phyloP scores from a whole-genome alignment of 805 yeast genomes.

The Isabelozyma pseudorhagii region DNA sequence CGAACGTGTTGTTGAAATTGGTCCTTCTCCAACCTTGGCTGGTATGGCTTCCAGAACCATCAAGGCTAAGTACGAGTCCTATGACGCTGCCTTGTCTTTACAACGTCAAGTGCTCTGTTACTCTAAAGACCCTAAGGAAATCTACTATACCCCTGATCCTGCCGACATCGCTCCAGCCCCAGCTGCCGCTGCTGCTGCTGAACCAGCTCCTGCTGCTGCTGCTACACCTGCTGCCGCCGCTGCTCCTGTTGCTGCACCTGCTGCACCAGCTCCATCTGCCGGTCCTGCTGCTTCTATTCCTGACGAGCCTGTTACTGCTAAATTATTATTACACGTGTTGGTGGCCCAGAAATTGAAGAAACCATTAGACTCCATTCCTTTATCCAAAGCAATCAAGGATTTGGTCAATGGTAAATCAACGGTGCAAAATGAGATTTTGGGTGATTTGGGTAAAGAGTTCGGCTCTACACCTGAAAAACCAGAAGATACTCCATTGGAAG shows the following conservation, averaged over 20 bases:
- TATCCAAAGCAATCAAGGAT: constrained; percentile 93
- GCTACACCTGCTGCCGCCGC: constrained; percentile 55
- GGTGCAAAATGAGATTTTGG: constrained; percentile 96
- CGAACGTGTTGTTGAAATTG: constrained; percentile 96
- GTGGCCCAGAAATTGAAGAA: constrained; percentile 97
- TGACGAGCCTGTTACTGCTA: constrained; percentile 87
- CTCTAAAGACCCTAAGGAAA: constrained; percentile 93
- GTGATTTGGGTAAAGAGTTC: constrained; percentile 98
- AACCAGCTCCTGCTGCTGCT: constrained; percentile 31
- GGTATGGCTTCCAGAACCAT: constrained; percentile 99
- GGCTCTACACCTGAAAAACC: constrained; percentile 99
- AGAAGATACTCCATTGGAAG: constrained; percentile 95
- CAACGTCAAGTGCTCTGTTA: constrained; percentile 94
- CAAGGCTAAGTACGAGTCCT: constrained; percentile 92
- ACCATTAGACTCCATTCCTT: constrained; percentile 77
- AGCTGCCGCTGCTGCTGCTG: constrained; percentile 11
- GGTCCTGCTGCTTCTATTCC: constrained; percentile 81
- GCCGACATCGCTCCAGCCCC: constrained; percentile 45
- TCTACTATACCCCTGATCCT: constrained; percentile 89
- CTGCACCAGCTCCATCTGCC: constrained; percentile 63
- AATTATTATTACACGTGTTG: constrained; percentile 76
- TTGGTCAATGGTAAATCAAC: constrained; percentile 98
- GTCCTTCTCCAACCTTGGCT: constrained; percentile 97
- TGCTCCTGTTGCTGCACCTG: constrained; percentile 49
- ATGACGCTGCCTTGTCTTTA: constrained; percentile 93